phyloP scores from a whole-genome alignment of 345 rosid species.

The Salix arbutifolia region DNA sequence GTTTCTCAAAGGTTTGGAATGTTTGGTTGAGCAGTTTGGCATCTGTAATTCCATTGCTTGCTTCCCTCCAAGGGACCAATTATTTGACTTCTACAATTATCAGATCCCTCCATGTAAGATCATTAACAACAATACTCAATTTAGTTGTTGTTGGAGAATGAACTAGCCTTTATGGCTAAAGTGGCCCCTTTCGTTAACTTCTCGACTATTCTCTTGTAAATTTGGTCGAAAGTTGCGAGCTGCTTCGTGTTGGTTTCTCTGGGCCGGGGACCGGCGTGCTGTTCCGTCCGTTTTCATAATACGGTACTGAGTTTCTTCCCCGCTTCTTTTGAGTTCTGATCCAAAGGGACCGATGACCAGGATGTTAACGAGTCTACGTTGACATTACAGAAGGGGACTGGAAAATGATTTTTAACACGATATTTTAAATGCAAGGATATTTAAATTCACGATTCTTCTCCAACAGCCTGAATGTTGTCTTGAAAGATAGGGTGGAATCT shows the following conservation, averaged over 20 bases:
- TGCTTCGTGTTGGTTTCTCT: background rate
- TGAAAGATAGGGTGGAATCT: too few species aligned
- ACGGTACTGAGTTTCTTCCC: background rate
- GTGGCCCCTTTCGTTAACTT: background rate
- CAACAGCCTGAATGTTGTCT: too few species aligned
- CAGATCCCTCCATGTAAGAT: background rate
- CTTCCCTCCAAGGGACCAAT: background rate
- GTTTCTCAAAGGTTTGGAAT: background rate
- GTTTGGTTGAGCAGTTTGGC: background rate
- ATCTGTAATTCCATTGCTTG: background rate
- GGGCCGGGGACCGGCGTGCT: background rate
- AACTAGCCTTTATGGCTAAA: background rate
- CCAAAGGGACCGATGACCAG: background rate
- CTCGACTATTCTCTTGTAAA: background rate
- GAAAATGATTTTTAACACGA: background rate
- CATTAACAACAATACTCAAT: background rate
- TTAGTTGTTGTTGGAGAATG: too few species aligned
- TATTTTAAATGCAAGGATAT: too few species aligned
- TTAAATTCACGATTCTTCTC: too few species aligned
- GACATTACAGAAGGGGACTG: background rate
- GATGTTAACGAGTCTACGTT: background rate
- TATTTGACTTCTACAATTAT: background rate
- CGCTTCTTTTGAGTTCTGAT: background rate
- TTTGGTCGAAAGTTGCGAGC: background rate
- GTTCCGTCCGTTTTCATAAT: background rate